phyloP scores from a whole-genome alignment of 1,284 basidiomycete genomes.

The Tylopilus orsonianus region DNA sequence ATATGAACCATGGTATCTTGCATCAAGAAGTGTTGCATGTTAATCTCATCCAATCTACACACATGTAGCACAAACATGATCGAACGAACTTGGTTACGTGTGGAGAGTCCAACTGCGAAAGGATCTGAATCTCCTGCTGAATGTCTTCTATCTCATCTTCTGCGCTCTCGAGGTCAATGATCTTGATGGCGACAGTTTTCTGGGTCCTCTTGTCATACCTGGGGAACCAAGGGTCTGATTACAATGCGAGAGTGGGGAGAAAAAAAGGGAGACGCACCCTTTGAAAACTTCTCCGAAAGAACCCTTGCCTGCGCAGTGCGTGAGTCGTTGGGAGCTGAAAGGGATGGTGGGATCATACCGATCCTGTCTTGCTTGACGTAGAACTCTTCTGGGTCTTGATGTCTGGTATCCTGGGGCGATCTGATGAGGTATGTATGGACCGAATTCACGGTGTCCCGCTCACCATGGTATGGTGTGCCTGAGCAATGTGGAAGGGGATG shows the following conservation, averaged over 20 bases:
- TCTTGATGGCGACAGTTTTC: constrained; percentile 96
- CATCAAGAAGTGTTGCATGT: constrained; percentile 23
- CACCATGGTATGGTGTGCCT: constrained; percentile 23
- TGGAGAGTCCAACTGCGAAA: constrained; percentile 95
- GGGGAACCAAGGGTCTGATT: constrained; percentile 29
- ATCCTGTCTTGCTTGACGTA: constrained; percentile 97
- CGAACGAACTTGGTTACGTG: constrained; percentile 87
- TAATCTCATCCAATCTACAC: constrained; percentile 31
- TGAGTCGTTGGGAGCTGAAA: constrained; percentile 15
- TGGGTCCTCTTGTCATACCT: constrained; percentile 90
- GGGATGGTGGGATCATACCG: constrained; percentile 51
- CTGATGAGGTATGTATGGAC: constrained; percentile 9
- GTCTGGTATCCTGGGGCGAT: constrained; percentile 54
- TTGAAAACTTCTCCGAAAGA: constrained; percentile 99
- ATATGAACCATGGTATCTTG: constrained; percentile 92
- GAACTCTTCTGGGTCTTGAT: constrained; percentile 89
- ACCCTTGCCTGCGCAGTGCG: constrained; percentile 71
- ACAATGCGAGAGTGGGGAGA: background rate
- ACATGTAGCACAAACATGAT: constrained; percentile 22
- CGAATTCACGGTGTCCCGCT: background rate
- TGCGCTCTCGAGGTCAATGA: constrained; percentile 97
- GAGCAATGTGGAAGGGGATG: background rate
- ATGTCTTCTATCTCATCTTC: constrained; percentile 99
- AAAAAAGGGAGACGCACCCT: constrained; percentile 55
- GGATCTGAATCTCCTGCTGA: constrained; percentile 97